phyloP scores from a whole-genome alignment of 2,329 filamentous ascomycete species.

The Beauveria bassiana region DNA sequence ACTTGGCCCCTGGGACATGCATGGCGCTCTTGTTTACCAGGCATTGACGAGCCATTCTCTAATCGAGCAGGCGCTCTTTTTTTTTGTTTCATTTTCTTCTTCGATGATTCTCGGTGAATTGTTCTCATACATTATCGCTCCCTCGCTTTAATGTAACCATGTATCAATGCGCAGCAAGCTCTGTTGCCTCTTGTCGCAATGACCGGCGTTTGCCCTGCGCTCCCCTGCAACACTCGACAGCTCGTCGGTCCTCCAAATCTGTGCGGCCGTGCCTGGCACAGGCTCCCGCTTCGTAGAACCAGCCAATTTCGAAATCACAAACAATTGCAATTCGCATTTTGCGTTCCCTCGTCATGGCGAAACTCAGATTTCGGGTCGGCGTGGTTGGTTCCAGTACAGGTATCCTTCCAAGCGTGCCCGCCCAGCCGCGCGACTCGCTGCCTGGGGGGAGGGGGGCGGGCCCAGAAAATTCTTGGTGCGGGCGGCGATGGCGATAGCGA shows the following conservation, averaged over 20 bases:
- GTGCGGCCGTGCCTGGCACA: no score
- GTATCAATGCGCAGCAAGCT: neutral
- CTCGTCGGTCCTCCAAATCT: no score
- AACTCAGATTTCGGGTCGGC: neutral
- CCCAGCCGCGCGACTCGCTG: constrained; percentile 7
- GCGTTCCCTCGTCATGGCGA: constrained; percentile 4
- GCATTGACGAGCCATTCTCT: no score
- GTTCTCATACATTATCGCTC: no score
- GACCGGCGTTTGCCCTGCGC: neutral
- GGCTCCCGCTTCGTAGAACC: neutral
- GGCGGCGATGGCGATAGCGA: neutral
- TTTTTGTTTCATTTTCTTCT: no score
- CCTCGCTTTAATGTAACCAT: neutral
- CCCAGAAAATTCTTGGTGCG: neutral
- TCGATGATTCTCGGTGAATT: no score
- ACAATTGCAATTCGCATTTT: neutral
- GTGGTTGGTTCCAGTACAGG: neutral
- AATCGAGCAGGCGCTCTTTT: no score
- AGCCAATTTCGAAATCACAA: neutral
- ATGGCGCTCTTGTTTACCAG: no score
- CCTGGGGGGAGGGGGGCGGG: neutral
- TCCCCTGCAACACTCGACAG: no score
- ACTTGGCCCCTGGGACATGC: no score
- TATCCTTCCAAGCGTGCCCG: neutral
- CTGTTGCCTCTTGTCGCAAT: constrained; percentile 4